phyloP scores from a whole-genome alignment of 768 basidiomycete genomes.

The Hypholoma sublateritium region DNA sequence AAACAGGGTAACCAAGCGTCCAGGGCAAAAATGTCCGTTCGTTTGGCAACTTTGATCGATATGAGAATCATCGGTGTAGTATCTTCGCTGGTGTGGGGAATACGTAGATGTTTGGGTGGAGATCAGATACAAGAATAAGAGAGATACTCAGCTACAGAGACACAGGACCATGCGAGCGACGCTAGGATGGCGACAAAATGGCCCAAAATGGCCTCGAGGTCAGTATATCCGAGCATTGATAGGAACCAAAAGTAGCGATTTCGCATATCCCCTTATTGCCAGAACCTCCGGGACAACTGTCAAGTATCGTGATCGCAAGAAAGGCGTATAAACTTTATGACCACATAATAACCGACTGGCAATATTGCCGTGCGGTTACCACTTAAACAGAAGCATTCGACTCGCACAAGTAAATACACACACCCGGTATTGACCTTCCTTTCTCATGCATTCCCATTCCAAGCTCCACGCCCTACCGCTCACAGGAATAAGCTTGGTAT shows the following conservation, averaged over 20 bases:
- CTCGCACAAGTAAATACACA: neutral
- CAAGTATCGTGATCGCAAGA: neutral
- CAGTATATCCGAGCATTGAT: slow-evolving; percentile 4
- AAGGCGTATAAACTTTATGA: neutral
- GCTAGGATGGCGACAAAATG: slow-evolving; percentile 2
- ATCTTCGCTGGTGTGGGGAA: slow-evolving; percentile 15
- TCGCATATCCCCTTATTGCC: slow-evolving; percentile 1
- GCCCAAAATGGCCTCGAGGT: slow-evolving; percentile 4
- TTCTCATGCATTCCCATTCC: slow-evolving; percentile 7
- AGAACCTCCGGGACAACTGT: neutral
- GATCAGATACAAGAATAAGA: slow-evolving; percentile 5
- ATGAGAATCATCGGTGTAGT: slow-evolving; percentile 10
- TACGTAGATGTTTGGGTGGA: slow-evolving; percentile 4
- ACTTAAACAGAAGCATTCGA: neutral
- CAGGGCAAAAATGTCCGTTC: neutral
- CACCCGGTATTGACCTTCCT: neutral
- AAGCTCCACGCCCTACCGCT: slow-evolving; percentile 10
- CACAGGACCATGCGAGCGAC: neutral
- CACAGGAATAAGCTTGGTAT: slow-evolving; percentile 14
- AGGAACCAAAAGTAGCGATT: neutral
- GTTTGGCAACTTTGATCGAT: slow-evolving; percentile 15
- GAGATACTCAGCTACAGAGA: neutral
- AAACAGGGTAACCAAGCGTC: neutral
- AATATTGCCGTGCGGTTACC: neutral
- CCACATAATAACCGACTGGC: slow-evolving; percentile 1